Percentiles rank a stretch among this genome's conserved stretches.
Conservation (phyloP, 257 asterid genomes). For the Solanum pinnatisectum region DNA sequence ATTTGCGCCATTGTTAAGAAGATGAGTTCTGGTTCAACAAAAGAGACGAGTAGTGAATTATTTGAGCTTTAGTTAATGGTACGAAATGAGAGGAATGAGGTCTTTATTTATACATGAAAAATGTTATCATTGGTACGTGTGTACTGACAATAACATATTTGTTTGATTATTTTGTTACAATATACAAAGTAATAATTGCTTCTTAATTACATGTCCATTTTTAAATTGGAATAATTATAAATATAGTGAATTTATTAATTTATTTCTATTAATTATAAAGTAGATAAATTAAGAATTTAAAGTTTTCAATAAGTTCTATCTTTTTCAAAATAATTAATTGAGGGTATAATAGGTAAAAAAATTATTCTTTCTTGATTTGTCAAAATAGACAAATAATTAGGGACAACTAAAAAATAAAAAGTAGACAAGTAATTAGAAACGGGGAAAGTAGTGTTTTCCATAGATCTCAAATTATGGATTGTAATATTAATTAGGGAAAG, state of each 20-base stretch:
- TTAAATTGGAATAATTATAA: no score
- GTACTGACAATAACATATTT: background rate
- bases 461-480: background rate
- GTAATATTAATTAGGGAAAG: background rate
- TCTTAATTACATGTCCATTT: no score
- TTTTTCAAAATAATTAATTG: no score
- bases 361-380: no score
- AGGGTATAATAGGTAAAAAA: no score
- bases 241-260: rapidly evolving
- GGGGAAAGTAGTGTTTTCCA: background rate
- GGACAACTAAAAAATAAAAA: no score
- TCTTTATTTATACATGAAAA: background rate
- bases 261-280: rapidly evolving
- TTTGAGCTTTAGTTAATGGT: background rate
- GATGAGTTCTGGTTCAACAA: background rate
- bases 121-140: background rate
- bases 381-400: no score
- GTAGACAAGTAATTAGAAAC: no score
- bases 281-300: no score
- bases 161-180: background rate
- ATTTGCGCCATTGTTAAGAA: background rate
- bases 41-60: background rate
- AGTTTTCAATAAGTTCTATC: rapidly evolving
- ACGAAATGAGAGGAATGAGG: background rate
- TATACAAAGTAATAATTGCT: background rate